Conservation (phyloP, 495 filamentous ascomycete genomes). For the Neurospora tetraspora region DNA sequence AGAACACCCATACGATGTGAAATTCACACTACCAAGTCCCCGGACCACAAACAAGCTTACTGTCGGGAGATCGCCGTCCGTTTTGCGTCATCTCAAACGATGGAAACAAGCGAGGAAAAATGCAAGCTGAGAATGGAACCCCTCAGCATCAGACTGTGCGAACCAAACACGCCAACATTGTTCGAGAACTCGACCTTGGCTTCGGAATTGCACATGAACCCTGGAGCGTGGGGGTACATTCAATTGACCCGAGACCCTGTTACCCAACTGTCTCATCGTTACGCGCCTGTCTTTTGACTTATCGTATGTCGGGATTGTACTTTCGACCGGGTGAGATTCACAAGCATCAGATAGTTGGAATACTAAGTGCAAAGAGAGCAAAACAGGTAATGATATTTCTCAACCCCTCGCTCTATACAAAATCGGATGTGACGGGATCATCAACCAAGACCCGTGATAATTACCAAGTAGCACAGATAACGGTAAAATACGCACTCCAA, state of each 20-base stretch:
- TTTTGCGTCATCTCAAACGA: not conserved
- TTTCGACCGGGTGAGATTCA: not conserved
- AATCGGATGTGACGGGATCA: not conserved
- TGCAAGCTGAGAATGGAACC: not conserved
- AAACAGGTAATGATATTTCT: not conserved
- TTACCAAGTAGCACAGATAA: not conserved
- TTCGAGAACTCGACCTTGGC: not conserved
- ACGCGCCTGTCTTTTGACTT: not conserved
- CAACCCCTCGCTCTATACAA: not conserved
- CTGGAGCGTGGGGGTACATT: not conserved
- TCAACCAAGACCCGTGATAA: not conserved
- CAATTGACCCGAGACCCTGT: not conserved
- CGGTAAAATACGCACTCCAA: not conserved
- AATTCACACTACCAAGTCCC: not conserved
- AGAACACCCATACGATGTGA: not conserved
- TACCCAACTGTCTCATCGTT: not conserved
- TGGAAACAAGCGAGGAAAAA: not conserved
- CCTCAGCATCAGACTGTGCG: not conserved
- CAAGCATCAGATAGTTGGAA: not conserved
- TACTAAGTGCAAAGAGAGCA: not conserved
- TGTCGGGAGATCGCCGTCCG: not conserved
- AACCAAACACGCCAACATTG: not conserved
- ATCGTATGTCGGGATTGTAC: not conserved
- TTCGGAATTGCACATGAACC: not conserved
- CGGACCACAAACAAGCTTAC: not conserved